Evolutionary conservation across 2,329 filamentous ascomycete species (phyloP), one percentile per base, ranked within the genome.

Genomic region (Cladosporium sphaerospermum): DNA sequence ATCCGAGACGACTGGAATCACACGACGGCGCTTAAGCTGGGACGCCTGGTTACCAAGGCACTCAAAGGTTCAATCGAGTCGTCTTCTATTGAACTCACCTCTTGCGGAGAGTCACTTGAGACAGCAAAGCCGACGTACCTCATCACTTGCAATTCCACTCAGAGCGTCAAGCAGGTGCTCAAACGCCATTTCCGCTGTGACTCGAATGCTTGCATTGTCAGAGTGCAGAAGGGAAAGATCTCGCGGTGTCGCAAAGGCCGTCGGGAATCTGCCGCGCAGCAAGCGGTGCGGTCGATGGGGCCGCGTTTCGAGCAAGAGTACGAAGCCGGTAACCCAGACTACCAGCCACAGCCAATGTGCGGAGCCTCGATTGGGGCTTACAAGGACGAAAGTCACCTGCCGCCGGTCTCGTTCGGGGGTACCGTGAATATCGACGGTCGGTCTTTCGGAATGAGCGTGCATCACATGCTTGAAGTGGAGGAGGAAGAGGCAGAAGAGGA

Each of bases 301-400:
- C 46, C 52, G n/a, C 45, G 52, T n/a, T 54, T 34, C n/a, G 49
- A 45, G 31, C 54, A 45, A 19, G 49, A 52, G 13, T 28, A n/a
- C 16, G 43, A 65, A 9, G 75, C 77, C 5, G 74, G 75, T 60
- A 96, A 95, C 63, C 83, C 83, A 1, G 83, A 83, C 55, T 92
- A 89, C 65, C 91, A 97, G 68, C 77, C 84, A 61, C 79, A 80
- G 18, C 92, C 92, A 1, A 71, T 82, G 0, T 96, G 91, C 60
- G 92, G 92, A 1, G 92, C 92, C 7, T 96, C 90, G 41, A 96
- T 97, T 55, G 92, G 92, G 6, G 91, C 91, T 0, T 96, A 89
- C 76, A 84, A 88, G 47, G 86, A 88, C 54, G 83, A 90, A 59
- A 84, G 88, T 42, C 92, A 96, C 65, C 75, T 96, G 2, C 90